Evolutionary conservation across 257 asterid genomes (phyloP).

Genomic region (Nicotiana attenuata): DNA sequence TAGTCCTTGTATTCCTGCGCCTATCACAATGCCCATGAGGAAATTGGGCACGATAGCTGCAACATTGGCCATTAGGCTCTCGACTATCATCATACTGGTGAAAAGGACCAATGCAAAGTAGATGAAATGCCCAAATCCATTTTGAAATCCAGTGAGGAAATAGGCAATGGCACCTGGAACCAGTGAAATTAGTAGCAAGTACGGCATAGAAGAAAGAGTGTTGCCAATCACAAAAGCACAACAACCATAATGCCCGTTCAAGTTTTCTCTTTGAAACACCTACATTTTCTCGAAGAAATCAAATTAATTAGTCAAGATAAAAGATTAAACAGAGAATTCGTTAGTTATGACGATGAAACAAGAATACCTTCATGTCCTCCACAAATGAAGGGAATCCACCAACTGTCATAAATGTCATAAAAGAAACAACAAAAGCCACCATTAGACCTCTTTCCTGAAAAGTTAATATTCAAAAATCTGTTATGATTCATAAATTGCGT

Average conservation of each 20-base stretch:
- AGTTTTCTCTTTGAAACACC: constrained; percentile 31
- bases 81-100: constrained; percentile 25
- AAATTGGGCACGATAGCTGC: constrained; percentile 33
- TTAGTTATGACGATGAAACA: background rate
- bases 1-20: constrained; percentile 32
- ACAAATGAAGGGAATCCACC: constrained; percentile 60
- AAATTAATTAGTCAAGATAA: background rate
- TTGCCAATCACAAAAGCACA: constrained; percentile 28
- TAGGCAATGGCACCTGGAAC: constrained; percentile 27
- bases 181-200: constrained; percentile 21
- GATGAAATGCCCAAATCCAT: constrained; percentile 8
- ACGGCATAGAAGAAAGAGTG: constrained; percentile 20
- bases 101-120: constrained; percentile 16
- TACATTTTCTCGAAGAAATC: background rate
- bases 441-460: constrained; percentile 33
- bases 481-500: background rate
- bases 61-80: constrained; percentile 27
- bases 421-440: constrained; percentile 46
- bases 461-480: background rate
- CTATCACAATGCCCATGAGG: constrained; percentile 30
- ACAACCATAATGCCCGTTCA: constrained; percentile 28
- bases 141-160: constrained; percentile 20
- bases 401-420: constrained; percentile 49
- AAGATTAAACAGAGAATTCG: too few species aligned
- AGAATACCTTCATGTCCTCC: constrained; percentile 50